Conservation (phyloP, 2,329 filamentous ascomycete species). For the Penicillium sp. region DNA sequence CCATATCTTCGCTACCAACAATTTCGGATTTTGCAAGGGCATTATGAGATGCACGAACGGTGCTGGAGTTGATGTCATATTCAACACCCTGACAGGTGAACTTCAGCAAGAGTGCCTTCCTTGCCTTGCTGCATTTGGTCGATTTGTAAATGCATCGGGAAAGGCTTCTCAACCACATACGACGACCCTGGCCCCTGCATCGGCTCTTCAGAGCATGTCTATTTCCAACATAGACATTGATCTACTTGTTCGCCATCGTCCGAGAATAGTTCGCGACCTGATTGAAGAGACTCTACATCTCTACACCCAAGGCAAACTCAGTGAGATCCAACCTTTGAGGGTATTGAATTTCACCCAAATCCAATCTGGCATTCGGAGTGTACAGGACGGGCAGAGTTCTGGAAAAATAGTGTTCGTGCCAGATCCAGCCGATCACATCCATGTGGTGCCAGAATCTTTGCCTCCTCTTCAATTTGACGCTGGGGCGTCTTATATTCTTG, state of each 20-base stretch:
- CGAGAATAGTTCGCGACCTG: slow-evolving; percentile 3
- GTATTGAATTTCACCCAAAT: slow-evolving; percentile 16
- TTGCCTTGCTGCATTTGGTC: slow-evolving; percentile 23
- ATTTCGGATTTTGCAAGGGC: slow-evolving; percentile 16
- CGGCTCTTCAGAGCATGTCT: slow-evolving; percentile 10
- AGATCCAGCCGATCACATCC: slow-evolving; percentile 7
- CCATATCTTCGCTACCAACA: slow-evolving; percentile 19
- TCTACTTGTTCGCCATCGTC: slow-evolving; percentile 11
- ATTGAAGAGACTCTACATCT: slow-evolving; percentile 9
- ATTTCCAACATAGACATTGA: slow-evolving; percentile 18
- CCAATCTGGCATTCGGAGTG: slow-evolving; percentile 1
- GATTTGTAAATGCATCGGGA: slow-evolving; percentile 18
- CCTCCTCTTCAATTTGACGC: slow-evolving; percentile 19
- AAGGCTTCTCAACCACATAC: neutral
- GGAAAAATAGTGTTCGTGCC: slow-evolving; percentile 17
- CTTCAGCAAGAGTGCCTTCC: slow-evolving; percentile 17
- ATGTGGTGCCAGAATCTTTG: slow-evolving; percentile 2
- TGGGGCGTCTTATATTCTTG: slow-evolving; percentile 24
- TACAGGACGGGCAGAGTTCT: neutral
- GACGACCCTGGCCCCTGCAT: slow-evolving; percentile 9
- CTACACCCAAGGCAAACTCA: slow-evolving; percentile 10
- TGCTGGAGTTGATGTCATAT: slow-evolving; percentile 23
- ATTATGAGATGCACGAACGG: slow-evolving; percentile 21
- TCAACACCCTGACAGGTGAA: slow-evolving; percentile 23
- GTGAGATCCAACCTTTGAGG: neutral